These are phyloP conservation scores for Phellinidium pouzarii DNA, from an alignment of 1,284 basidiomycete genomes.

Conservation along the genomic window DNA sequence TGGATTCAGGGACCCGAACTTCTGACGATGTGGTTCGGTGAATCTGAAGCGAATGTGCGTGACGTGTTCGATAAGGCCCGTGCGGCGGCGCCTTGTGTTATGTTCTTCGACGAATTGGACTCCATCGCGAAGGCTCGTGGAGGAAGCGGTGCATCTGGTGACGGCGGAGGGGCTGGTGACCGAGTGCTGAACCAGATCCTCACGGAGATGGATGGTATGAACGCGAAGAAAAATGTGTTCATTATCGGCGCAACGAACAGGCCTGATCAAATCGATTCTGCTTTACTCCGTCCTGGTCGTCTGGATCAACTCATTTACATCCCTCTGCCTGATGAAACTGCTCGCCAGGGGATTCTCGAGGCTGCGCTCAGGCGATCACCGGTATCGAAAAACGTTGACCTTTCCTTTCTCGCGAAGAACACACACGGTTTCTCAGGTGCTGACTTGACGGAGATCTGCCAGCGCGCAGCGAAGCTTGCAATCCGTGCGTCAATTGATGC, in stretches of 20 bases:
- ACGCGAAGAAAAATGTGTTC: conserved; percentile 98
- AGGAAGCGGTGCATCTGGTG: conserved; percentile 64
- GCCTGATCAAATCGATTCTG: conserved; percentile 98
- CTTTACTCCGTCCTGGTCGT: conserved; percentile 96
- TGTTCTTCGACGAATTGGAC: conserved; percentile 99
- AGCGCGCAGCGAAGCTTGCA: conserved; percentile 94
- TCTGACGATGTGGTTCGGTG: conserved; percentile 99
- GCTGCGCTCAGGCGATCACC: conserved; percentile 94
- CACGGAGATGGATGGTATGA: conserved; percentile 99
- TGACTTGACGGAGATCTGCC: conserved; percentile 98
- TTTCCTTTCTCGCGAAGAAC: conserved; percentile 84
- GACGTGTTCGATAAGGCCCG: conserved; percentile 99
- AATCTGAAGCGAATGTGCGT: conserved; percentile 98
- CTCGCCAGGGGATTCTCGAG: conserved; percentile 86
- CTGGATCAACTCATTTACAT: conserved; percentile 95
- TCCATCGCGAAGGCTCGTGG: conserved; percentile 98
- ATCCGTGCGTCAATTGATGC: conserved; percentile 94
- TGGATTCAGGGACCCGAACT: conserved; percentile 82
- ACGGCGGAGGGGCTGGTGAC: conserved; percentile 93
- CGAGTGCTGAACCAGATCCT: conserved; percentile 96
- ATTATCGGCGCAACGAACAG: conserved; percentile 98
- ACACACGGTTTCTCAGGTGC: conserved; percentile 99
- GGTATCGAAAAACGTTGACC: conserved; percentile 79
- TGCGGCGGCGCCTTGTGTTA: conserved; percentile 96
- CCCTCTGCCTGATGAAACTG: conserved; percentile 88